A percentile compares a stretch with the other conserved stretches of the same genome.
These are phyloP conservation scores for Leishmania amazonensis DNA, from an alignment of 208 protist species.

Conservation along the genomic window DNA sequence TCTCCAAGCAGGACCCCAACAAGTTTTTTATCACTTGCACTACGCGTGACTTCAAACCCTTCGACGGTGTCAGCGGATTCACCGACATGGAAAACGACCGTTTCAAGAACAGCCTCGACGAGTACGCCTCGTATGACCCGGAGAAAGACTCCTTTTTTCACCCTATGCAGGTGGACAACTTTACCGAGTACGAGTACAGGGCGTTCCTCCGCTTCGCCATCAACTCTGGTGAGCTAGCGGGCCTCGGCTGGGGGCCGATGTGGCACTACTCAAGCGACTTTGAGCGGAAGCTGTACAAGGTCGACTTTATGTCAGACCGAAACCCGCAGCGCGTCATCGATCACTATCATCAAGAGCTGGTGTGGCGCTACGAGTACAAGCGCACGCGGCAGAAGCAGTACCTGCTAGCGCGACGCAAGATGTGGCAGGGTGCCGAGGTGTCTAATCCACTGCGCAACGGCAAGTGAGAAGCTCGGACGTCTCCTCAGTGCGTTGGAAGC, in stretches of 20 bases:
- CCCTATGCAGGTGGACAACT: constrained; percentile 85
- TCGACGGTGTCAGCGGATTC: constrained; percentile 88
- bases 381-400: constrained; percentile 91
- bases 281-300: constrained; percentile 93
- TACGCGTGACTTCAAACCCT: constrained; percentile 89
- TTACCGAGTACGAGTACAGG: constrained; percentile 91
- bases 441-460: neutral
- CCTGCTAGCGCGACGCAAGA: constrained; percentile 57
- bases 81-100: constrained; percentile 81
- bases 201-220: constrained; percentile 86
- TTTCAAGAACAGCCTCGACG: constrained; percentile 82
- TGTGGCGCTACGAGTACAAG: constrained; percentile 92
- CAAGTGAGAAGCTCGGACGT: neutral
- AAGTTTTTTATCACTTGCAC: constrained; percentile 93
- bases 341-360: constrained; percentile 93
- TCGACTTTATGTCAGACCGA: constrained; percentile 87
- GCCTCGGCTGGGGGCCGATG: constrained; percentile 92
- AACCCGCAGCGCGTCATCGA: constrained; percentile 92
- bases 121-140: constrained; percentile 89
- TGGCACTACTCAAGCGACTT: constrained; percentile 92
- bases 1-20: constrained; percentile 79
- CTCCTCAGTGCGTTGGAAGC: neutral
- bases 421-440: constrained; percentile 20
- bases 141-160: constrained; percentile 92
- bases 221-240: constrained; percentile 90